Conservation (phyloP, 2,329 filamentous ascomycete species). For the Fusarium lyarnte region DNA sequence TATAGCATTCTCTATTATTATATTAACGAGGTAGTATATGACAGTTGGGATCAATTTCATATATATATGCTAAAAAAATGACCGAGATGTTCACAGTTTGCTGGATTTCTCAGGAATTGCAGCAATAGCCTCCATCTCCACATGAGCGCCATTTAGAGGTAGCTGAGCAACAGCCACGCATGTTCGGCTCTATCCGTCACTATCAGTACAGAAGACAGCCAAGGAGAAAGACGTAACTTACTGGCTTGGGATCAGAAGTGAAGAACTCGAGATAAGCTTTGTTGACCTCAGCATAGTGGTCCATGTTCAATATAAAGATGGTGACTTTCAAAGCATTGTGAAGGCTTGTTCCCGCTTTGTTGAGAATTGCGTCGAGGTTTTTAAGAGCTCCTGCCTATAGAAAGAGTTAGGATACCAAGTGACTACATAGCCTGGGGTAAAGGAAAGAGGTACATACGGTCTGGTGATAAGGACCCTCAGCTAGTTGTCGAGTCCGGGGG, state of each 20-base stretch:
- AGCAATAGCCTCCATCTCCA: neutral
- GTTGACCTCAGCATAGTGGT: neutral
- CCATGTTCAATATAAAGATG: neutral
- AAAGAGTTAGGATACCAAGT: neutral
- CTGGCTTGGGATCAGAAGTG: neutral
- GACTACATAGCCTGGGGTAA: rapidly evolving
- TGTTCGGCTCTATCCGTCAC: neutral
- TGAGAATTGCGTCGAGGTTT: neutral
- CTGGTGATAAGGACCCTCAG: neutral
- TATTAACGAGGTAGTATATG: too few species aligned
- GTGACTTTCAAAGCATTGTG: neutral
- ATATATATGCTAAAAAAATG: neutral
- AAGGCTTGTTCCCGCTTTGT: neutral
- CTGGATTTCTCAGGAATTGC: neutral
- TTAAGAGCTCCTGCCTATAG: neutral
- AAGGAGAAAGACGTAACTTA: rapidly evolving
- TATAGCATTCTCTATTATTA: neutral
- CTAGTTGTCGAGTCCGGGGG: neutral
- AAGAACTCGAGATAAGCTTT: constrained; percentile 1
- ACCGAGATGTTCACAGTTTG: neutral
- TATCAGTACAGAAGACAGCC: neutral
- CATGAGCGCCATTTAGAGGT: neutral
- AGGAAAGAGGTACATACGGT: neutral
- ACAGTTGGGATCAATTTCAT: neutral
- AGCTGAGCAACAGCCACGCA: neutral